Base-by-base conservation (phyloP, 2,329 filamentous ascomycete species). In the Microdochium nivale region DNA sequence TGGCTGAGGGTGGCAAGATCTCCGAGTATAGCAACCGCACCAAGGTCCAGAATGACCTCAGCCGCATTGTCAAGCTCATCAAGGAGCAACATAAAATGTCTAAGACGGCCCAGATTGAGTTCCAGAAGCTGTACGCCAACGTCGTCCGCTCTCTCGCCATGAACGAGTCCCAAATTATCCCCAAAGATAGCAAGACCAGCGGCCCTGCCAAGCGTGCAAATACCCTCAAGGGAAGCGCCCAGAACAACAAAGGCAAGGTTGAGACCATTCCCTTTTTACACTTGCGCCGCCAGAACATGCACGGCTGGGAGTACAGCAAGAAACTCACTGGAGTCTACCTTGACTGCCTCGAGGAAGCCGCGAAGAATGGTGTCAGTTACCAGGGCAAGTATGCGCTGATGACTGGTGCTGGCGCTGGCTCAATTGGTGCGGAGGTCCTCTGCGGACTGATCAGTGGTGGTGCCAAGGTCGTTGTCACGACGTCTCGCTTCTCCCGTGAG, bases 251-350 rank as follows among this genome's bases (percentile, higher is more conserved):
- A 77, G 90, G 90, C 69, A 96, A 96, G 77, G 85, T 95, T 52
- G 92, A 97, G 75, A 96, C 94, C 19, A 95, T 99, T 60, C 94
- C 94, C 32, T 99, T 99, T 83, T 75, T 99, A 50, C 94, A 99
- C 68, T 77, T 99, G 53, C 96, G 96, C 81, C 88, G 90, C 70
- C 95, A 95, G 72, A 84, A 88, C 51, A 83, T 91, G 55, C 87
- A 96, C 64, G 92, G 92, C 55, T 99, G 94, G 94, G 91, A 97
- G 65, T 99, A 97, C 77, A 97, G 90, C 83, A 99, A 97, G 81
- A 96, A 95, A 76, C 81, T 99, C 53, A 97, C 94, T 24, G 88
- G 89, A 52, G 72, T 91, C 60, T 99, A 99, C 68, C 82, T 99
- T 32, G 90, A 96, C 67, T 90, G 90, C 56, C 74, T 99, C 30